Evolutionary conservation across 805 yeast species (phyloP), one percentile per base, ranked within the genome.

Genomic region (Tetrapisispora taiwanensis): DNA sequence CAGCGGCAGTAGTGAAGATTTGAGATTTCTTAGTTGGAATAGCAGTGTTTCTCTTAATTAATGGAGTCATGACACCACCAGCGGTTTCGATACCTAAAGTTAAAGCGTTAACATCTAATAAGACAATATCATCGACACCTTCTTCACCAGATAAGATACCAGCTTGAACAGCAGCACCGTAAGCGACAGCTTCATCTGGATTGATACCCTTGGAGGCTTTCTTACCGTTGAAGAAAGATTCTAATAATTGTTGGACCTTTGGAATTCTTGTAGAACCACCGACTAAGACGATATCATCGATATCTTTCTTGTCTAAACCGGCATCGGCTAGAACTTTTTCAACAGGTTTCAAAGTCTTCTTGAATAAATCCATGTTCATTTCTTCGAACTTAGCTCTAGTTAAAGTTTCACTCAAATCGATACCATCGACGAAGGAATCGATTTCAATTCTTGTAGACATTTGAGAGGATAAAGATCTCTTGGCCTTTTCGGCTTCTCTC

Each of bases 201-300:
- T 90, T 90, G 63, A 90, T 90, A 60, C 95, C 90, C 78, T 89
- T 90, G 55, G 95, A 86, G 53, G 95, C 90, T 71, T 88, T 88
- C 77, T 92, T 90, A 60, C 95, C 95, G 62, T 83, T 80, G 65
- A 90, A 90, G 78, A 70, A 88, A 52, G 82, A 76, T 71, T 90
- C 95, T 56, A 90, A 77, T 60, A 90, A 76, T 71, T 85, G 84
- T 74, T 89, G 97, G 57, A 90, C 90, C 77, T 88, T 92, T 72
- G 97, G 98, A 73, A 90, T 92, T 78, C 97, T 86, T 45, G 98
- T 92, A 34, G 98, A 90, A 71, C 98, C 98, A 76, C 98, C 98
- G 63, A 90, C 98, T 43, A 90, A 74, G 37, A 90, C 97, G 63
- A 90, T 88, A 62, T 90, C 98, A 67, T 90, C 87, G 59, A 90